phyloP scores from a whole-genome alignment of 345 rosid species.

The Noccaea bulbosa region DNA sequence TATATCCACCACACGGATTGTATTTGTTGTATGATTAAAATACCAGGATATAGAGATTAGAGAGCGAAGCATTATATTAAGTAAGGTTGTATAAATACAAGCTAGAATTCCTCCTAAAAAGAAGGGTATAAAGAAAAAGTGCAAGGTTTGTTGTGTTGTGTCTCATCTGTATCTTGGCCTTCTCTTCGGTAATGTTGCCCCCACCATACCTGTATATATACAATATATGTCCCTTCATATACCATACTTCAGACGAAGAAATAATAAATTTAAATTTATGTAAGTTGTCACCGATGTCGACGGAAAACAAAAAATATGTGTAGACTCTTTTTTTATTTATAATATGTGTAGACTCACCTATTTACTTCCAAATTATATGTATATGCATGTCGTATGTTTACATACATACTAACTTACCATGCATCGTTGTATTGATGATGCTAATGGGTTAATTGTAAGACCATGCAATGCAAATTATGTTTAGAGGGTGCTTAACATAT shows the following conservation, averaged over 20 bases:
- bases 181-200: conserved; percentile 49
- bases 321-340: too few species aligned
- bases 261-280: conserved; percentile 13
- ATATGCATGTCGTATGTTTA: conserved; percentile 23
- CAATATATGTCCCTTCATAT: conserved; percentile 34
- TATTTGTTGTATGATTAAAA: conserved; percentile 27
- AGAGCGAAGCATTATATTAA: conserved; percentile 23
- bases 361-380: background rate
- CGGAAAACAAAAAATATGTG: background rate
- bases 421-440: conserved; percentile 23
- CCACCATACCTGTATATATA: conserved; percentile 55
- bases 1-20: conserved; percentile 30
- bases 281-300: conserved; percentile 24
- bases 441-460: background rate
- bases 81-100: conserved; percentile 36
- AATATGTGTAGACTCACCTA: conserved; percentile 18
- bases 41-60: conserved; percentile 1
- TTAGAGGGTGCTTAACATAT: too few species aligned
- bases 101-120: conserved; percentile 46
- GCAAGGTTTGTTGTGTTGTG: conserved; percentile 67
- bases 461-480: too few species aligned
- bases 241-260: conserved; percentile 25
- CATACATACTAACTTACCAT: conserved; percentile 8
- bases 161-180: conserved; percentile 47
- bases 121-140: conserved; percentile 68